Percentiles rank a stretch among this genome's conserved stretches.
Conservation (phyloP, 225 moss, liverwort and hornwort genomes). For the Ulota crispa region DNA sequence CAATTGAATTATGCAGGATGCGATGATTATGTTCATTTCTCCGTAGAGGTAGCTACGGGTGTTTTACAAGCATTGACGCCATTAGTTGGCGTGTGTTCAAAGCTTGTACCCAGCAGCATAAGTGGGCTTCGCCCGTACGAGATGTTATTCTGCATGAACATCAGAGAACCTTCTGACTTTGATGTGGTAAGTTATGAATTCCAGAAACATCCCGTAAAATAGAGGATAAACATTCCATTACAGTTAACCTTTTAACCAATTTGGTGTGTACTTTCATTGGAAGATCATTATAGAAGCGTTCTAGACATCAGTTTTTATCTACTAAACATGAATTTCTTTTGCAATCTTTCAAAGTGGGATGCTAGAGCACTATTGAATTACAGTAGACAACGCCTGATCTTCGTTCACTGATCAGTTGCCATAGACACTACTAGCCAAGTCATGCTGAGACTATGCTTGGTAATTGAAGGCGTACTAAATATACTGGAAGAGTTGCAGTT, state of each 20-base stretch:
- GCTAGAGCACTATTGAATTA: neutral
- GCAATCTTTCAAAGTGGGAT: neutral
- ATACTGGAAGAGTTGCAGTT: neutral
- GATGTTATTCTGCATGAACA: conserved; percentile 70
- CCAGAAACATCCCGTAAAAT: neutral
- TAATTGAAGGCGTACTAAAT: neutral
- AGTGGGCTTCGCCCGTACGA: conserved; percentile 72
- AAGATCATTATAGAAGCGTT: neutral
- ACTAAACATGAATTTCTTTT: neutral
- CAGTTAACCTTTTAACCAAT: neutral
- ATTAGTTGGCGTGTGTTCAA: conserved; percentile 55
- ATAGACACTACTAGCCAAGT: neutral
- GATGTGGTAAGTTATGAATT: conserved; percentile 58
- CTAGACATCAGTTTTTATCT: neutral
- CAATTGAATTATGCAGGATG: conserved; percentile 42
- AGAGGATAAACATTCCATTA: too few species aligned
- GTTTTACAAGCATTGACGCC: conserved; percentile 58
- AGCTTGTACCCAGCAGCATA: conserved; percentile 74
- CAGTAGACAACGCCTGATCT: neutral
- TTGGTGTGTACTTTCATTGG: neutral
- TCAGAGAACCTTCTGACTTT: conserved; percentile 66
- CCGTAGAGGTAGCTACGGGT: conserved; percentile 61
- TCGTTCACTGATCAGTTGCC: neutral
- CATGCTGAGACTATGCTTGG: neutral
- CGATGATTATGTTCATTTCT: conserved; percentile 62